Conservation (phyloP, 2,329 filamentous ascomycete species). For the Penicillium sumatraense region DNA sequence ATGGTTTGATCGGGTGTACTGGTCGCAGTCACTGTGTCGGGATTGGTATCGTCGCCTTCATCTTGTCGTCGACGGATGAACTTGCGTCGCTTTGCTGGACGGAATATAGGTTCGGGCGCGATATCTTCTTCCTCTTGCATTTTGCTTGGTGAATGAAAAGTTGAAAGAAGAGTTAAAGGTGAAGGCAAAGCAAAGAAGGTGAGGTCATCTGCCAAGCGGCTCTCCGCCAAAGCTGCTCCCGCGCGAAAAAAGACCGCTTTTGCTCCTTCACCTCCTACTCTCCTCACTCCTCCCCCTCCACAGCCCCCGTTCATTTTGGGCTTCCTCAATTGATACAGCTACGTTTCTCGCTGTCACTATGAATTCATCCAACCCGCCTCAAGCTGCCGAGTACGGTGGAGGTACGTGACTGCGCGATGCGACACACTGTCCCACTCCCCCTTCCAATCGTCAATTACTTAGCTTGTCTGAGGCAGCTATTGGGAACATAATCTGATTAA, state of each 20-base stretch:
- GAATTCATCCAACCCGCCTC: conserved; percentile 51
- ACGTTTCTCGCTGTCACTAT: conserved; percentile 32
- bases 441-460: too few species aligned
- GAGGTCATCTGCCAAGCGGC: conserved; percentile 23
- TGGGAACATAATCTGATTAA: too few species aligned
- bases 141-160: conserved; percentile 1
- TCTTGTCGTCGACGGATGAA: conserved; percentile 52
- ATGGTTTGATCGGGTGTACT: conserved; percentile 10
- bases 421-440: conserved; percentile 1
- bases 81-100: conserved; percentile 56
- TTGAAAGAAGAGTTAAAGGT: not conserved
- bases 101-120: conserved; percentile 45
- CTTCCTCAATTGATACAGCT: not conserved
- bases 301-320: not conserved
- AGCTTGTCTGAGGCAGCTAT: too few species aligned
- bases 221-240: conserved; percentile 23
- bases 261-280: conserved; percentile 14
- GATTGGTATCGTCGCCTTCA: conserved; percentile 23
- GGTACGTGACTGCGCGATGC: conserved; percentile 41
- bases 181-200: not conserved
- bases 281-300: conserved; percentile 8
- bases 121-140: conserved; percentile 37
- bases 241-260: conserved; percentile 29
- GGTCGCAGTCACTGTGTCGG: conserved; percentile 16
- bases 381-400: conserved; percentile 54